phyloP scores from a whole-genome alignment of 139 green algal genomes.

The Coelastrella sp. region DNA sequence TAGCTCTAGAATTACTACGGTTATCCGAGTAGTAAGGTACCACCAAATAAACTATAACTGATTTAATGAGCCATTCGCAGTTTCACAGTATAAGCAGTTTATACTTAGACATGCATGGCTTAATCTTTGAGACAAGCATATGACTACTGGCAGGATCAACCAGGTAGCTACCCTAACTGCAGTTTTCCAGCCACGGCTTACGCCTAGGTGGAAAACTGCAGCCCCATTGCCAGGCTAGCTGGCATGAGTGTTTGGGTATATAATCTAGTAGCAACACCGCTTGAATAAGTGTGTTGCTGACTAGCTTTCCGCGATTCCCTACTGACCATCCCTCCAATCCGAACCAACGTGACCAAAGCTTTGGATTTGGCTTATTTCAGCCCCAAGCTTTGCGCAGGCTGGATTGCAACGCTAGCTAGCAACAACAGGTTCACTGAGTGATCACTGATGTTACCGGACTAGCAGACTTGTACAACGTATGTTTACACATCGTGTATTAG shows the following conservation, averaged over 20 bases:
- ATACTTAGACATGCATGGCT: conserved; percentile 99
- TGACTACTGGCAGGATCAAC: conserved; percentile 98
- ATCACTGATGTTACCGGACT: conserved; percentile 23
- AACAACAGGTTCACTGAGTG: neutral
- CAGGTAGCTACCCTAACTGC: conserved; percentile 84
- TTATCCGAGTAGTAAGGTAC: conserved; percentile 94
- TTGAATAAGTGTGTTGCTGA: neutral
- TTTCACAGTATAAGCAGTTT: conserved; percentile 99
- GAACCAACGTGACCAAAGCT: conserved; percentile 52
- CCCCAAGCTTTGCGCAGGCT: conserved; percentile 49
- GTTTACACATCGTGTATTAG: conserved; percentile 64
- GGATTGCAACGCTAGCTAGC: conserved; percentile 49
- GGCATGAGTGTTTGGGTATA: conserved; percentile 4
- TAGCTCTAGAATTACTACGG: conserved; percentile 94
- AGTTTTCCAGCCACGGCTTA: neutral
- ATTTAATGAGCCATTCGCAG: conserved; percentile 99
- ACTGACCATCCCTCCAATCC: conserved; percentile 46
- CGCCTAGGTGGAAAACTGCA: neutral
- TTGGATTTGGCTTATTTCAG: neutral
- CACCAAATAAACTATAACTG: conserved; percentile 99
- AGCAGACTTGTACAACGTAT: conserved; percentile 48
- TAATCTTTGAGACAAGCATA: conserved; percentile 99
- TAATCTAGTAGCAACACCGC: conserved; percentile 17
- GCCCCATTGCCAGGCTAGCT: conserved; percentile 20
- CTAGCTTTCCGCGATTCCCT: conserved; percentile 49